Evolutionary conservation across 345 rosid species (phyloP), one percentile per base, ranked within the genome.

Genomic region (Leavenworthia alabamica): DNA sequence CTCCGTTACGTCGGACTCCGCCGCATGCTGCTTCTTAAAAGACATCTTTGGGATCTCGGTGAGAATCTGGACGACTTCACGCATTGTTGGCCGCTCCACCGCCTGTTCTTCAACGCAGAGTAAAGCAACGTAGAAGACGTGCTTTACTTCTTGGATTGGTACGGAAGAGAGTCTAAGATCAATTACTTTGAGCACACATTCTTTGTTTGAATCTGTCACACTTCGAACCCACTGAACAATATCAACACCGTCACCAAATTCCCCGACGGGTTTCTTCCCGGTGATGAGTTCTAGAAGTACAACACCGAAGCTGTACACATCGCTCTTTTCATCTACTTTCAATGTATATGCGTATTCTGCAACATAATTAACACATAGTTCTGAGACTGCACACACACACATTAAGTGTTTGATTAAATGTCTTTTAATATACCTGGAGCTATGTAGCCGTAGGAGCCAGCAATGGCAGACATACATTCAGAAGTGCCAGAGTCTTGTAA

Each of bases 91-190:
- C 32, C 96, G 75, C 76, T 81, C 91, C 16, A 91, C 87, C 0
- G 98, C 96, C 27, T 91, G 96, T 55, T 91, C 98, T 82, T 88
- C 95, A 0, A 91, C 95, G 24, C 98, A 91, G 3, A 91, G 83
- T 85, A 88, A 78, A 5, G 98, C 96, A 0, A 91, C 96, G 16
- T 91, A 88, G 83, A 91, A 91, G 23, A 91, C 76, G 14, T 91
- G 98, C 78, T 79, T 88, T 47, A 89, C 96, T 50, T 91, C 91
- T 0, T 82, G 81, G 44, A 84, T 69, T 0, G 96, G 98, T 29
- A 91, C 84, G 0, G 90, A 70, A 13, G 95, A 77, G 29, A 91
- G 96, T 63, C 98, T 80, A 1, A 81, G 86, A 23, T 91, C 98
- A 0, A 91, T 75, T 56, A 91, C 82, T 62, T 88, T 86, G 0